Evolutionary conservation across 352 stramenopile genomes (phyloP).

Genomic region (Phytophthora foliorum): DNA sequence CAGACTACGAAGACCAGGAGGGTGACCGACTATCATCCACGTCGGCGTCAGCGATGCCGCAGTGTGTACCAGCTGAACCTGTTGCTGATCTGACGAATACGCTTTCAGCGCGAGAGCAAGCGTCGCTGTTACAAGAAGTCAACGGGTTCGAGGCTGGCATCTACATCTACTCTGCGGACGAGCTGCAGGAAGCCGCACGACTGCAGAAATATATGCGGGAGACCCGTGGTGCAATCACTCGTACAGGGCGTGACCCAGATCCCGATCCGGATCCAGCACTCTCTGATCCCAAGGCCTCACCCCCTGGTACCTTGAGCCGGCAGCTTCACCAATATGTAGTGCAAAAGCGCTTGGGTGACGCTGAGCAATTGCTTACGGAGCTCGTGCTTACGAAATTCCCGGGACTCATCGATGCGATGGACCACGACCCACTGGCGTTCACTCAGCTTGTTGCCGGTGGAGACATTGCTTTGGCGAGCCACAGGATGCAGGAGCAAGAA

Average conservation of each 20-base stretch:
- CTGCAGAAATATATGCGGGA: conserved; percentile 67
- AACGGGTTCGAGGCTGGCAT: conserved; percentile 65
- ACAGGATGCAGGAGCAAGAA: conserved; percentile 40
- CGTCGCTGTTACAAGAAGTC: conserved; percentile 70
- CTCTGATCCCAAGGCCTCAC: conserved; percentile 23
- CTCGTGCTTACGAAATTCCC: conserved; percentile 75
- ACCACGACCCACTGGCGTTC: conserved; percentile 81
- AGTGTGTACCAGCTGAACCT: conserved; percentile 50
- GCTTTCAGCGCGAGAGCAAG: conserved; percentile 68
- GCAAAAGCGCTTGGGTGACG: conserved; percentile 46
- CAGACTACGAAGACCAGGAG: conserved; percentile 37
- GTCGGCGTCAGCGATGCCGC: conserved; percentile 33
- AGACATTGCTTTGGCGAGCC: conserved; percentile 41
- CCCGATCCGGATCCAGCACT: conserved; percentile 22
- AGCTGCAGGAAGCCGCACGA: conserved; percentile 64
- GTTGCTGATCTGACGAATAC: conserved; percentile 47
- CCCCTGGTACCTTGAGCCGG: conserved; percentile 34
- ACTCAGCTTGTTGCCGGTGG: conserved; percentile 70
- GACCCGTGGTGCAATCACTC: conserved; percentile 24
- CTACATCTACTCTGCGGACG: conserved; percentile 87
- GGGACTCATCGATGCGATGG: conserved; percentile 79
- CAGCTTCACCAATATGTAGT: conserved; percentile 53
- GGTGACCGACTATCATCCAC: conserved; percentile 35
- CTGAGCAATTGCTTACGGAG: conserved; percentile 72
- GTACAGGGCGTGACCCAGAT: conserved; percentile 19